Conservation (phyloP, 768 basidiomycete genomes). For the Exsudoporus frostii region DNA sequence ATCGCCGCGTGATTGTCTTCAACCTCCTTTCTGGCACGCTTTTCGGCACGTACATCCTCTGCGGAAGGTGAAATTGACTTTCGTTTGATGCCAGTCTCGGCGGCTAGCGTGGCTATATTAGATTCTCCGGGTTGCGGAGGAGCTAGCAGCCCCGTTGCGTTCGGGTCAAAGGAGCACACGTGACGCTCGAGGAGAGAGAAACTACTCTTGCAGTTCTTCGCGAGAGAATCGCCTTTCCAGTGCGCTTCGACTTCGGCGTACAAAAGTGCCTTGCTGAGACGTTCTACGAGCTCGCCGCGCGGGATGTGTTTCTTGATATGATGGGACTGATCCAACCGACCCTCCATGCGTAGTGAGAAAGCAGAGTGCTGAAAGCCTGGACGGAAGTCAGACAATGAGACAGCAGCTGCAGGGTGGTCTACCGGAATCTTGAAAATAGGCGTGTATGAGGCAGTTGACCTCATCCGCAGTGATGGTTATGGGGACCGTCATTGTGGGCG, state of each 20-base stretch:
- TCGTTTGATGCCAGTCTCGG: slow-evolving; percentile 42
- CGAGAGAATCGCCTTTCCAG: slow-evolving; percentile 63
- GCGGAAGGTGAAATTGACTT: slow-evolving; percentile 48
- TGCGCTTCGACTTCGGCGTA: slow-evolving; percentile 84
- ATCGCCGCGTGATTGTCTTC: slow-evolving; percentile 36
- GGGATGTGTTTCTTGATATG: slow-evolving; percentile 71
- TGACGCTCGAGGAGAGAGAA: slow-evolving; percentile 79
- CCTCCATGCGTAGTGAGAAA: slow-evolving; percentile 75
- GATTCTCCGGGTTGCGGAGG: slow-evolving; percentile 19
- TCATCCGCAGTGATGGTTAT: slow-evolving; percentile 76
- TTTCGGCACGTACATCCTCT: slow-evolving; percentile 54
- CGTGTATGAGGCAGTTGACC: slow-evolving; percentile 80
- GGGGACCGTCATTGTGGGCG: slow-evolving; percentile 37
- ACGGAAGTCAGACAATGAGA: slow-evolving; percentile 7
- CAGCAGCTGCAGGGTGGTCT: not conserved
- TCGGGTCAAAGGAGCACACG: slow-evolving; percentile 56
- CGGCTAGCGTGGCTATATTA: not conserved
- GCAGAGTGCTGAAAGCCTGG: slow-evolving; percentile 80
- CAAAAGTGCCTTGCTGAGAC: slow-evolving; percentile 75
- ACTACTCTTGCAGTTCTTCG: slow-evolving; percentile 60
- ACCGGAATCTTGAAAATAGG: slow-evolving; percentile 85
- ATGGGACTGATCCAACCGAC: slow-evolving; percentile 64
- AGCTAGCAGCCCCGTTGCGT: slow-evolving; percentile 17
- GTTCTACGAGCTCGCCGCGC: slow-evolving; percentile 77
- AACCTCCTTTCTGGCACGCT: slow-evolving; percentile 53